Conservation (phyloP, 805 yeast genomes). For the Monosporozyma aerobia region DNA sequence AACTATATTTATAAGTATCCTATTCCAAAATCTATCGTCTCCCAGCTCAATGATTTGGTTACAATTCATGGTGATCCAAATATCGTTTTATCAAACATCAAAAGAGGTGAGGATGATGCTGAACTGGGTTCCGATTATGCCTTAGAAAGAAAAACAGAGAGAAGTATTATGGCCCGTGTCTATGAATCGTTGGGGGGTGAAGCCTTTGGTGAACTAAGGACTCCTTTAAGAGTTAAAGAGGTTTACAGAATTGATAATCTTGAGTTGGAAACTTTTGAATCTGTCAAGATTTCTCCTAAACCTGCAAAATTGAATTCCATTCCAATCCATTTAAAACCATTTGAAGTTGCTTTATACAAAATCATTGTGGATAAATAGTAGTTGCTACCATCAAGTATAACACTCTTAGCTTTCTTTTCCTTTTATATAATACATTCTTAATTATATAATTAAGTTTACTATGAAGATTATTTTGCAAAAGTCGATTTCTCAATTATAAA, state of each 20-base stretch:
- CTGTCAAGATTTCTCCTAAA: slow-evolving; percentile 20
- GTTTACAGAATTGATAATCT: slow-evolving; percentile 51
- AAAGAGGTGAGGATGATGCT: slow-evolving; percentile 80
- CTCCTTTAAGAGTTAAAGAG: slow-evolving; percentile 37
- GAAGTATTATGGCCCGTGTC: slow-evolving; percentile 58
- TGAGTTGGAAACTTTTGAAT: slow-evolving; percentile 41
- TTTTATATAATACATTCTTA: not conserved
- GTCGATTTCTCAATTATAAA: not conserved
- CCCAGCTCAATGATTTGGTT: slow-evolving; percentile 25
- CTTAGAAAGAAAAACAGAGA: slow-evolving; percentile 36
- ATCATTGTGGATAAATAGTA: slow-evolving; percentile 8
- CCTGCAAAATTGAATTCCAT: slow-evolving; percentile 33
- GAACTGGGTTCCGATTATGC: slow-evolving; percentile 41
- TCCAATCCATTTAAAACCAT: slow-evolving; percentile 51
- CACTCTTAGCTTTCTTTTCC: slow-evolving; percentile 6
- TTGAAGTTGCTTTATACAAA: slow-evolving; percentile 56
- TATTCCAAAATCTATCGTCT: slow-evolving; percentile 11
- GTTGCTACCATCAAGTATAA: not conserved
- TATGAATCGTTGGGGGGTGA: slow-evolving; percentile 87
- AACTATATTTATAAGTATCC: slow-evolving; percentile 41
- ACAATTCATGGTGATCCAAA: slow-evolving; percentile 42
- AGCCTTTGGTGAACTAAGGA: slow-evolving; percentile 41
- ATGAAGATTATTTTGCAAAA: not conserved
- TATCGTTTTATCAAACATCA: slow-evolving; percentile 64
- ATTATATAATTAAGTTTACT: not conserved